Percentiles rank a stretch among this genome's conserved stretches.
Evolutionary conservation across 1,284 basidiomycete species (phyloP).

Genomic region (Chalciporus piperatoides): DNA sequence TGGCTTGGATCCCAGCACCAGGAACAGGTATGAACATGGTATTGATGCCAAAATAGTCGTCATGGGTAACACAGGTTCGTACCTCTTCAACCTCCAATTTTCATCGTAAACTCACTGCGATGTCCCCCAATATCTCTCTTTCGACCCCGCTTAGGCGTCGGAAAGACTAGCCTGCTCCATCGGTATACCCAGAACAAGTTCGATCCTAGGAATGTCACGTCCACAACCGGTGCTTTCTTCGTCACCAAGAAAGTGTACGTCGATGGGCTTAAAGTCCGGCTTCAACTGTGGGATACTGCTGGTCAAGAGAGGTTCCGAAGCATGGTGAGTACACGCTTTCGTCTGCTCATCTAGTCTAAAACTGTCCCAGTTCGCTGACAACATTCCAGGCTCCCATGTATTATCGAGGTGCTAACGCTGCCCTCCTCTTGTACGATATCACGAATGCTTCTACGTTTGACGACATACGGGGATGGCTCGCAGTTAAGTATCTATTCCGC

Average conservation of each 20-base stretch:
- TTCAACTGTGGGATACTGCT: constrained; percentile 93
- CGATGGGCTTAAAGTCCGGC: constrained; percentile 82
- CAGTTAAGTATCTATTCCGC: constrained; percentile 47
- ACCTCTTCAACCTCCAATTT: constrained; percentile 11
- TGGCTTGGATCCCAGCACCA: constrained; percentile 58
- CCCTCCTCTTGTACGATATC: constrained; percentile 96
- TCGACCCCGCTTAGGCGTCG: constrained; percentile 60
- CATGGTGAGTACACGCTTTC: constrained; percentile 58
- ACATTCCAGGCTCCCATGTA: constrained; percentile 88
- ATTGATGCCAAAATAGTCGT: constrained; percentile 97
- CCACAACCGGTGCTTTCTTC: constrained; percentile 94
- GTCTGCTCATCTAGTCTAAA: constrained; percentile 16
- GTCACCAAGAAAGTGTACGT: constrained; percentile 92
- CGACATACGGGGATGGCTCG: constrained; percentile 91
- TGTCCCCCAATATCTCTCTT: constrained; percentile 3
- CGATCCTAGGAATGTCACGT: constrained; percentile 80
- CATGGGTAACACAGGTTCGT: constrained; percentile 88
- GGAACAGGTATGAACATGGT: constrained; percentile 69
- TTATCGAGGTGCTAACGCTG: constrained; percentile 97
- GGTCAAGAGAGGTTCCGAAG: constrained; percentile 97
- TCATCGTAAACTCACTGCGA: constrained; percentile 9
- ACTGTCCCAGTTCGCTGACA: constrained; percentile 16
- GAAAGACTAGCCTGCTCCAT: constrained; percentile 92
- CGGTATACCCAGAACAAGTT: constrained; percentile 92
- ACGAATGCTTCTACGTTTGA: constrained; percentile 88